Percentiles rank a stretch among this genome's conserved stretches.
Conservation (phyloP, 2,329 filamentous ascomycete species). For the Tolypocladium ovalisporum region DNA sequence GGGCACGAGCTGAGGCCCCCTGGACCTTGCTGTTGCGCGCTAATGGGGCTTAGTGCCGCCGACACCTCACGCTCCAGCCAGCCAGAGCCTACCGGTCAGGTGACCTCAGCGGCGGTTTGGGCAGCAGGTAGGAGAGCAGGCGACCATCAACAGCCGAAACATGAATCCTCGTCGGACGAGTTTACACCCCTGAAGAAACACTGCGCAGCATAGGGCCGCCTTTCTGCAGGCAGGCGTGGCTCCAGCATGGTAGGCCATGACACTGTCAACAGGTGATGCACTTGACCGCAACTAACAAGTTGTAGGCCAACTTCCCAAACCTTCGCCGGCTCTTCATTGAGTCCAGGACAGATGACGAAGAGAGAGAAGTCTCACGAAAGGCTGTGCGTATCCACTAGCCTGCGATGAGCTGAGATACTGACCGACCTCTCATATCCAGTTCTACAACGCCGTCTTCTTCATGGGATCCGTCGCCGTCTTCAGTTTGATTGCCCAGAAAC, state of each 20-base stretch:
- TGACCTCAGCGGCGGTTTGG: too few species aligned
- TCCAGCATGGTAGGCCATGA: background rate
- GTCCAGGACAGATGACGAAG: slow-evolving; percentile 83
- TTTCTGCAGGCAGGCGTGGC: background rate
- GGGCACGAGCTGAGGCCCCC: background rate
- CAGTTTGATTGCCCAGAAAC: slow-evolving; percentile 81
- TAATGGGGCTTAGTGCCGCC: background rate
- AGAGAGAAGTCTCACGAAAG: slow-evolving; percentile 85
- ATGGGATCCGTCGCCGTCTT: slow-evolving; percentile 94
- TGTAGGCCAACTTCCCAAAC: slow-evolving; percentile 73
- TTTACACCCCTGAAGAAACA: too few species aligned
- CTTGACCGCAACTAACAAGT: background rate
- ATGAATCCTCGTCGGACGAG: too few species aligned
- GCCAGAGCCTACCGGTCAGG: background rate
- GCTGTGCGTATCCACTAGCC: slow-evolving; percentile 50
- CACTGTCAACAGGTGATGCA: background rate
- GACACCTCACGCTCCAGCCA: background rate
- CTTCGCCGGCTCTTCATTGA: slow-evolving; percentile 94
- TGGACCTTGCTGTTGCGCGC: background rate
- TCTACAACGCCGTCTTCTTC: slow-evolving; percentile 95
- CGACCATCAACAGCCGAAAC: background rate
- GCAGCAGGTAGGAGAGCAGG: too few species aligned
- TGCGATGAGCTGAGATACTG: background rate
- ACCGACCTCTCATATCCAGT: slow-evolving; percentile 40
- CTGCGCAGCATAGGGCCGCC: background rate